Conservation (phyloP, 106 monocot genomes). For the Dendrobium nobile region DNA sequence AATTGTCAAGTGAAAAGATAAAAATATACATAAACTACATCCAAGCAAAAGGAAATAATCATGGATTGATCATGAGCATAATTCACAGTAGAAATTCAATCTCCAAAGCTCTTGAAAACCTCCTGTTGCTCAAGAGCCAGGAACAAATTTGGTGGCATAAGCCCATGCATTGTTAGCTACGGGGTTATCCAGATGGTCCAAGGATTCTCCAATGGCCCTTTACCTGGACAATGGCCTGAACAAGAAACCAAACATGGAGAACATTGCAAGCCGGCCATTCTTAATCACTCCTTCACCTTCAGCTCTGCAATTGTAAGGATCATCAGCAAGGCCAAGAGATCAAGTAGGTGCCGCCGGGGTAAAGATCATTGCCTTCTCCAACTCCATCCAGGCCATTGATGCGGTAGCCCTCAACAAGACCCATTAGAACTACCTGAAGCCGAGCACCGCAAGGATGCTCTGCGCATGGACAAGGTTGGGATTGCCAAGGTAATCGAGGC, state of each 20-base stretch:
- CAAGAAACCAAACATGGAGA: conserved; percentile 83
- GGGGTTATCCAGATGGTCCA: conserved; percentile 70
- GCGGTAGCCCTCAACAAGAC: conserved; percentile 22
- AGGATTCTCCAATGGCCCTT: conserved; percentile 66
- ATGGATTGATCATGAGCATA: no score
- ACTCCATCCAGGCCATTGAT: conserved; percentile 22
- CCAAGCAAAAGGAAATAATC: no score
- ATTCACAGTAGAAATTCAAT: no score
- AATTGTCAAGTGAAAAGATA: no score
- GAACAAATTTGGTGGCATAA: conserved; percentile 68
- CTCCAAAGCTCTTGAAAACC: no score
- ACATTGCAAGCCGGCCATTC: conserved; percentile 78
- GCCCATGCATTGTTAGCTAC: conserved; percentile 83
- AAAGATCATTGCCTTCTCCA: conserved; percentile 15
- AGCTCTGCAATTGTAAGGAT: conserved; percentile 71
- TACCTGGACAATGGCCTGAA: conserved; percentile 74
- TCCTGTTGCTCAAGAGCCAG: conserved; percentile 31
- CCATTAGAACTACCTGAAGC: conserved; percentile 68
- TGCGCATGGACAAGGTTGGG: conserved; percentile 63
- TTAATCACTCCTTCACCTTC: conserved; percentile 85
- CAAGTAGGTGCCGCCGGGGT: conserved; percentile 35
- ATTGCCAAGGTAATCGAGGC: conserved; percentile 76
- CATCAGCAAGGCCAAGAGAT: conserved; percentile 69
- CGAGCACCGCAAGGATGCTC: conserved; percentile 21
- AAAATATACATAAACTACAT: no score